Evolutionary conservation across 805 yeast genomes (phyloP).

Genomic region (Wickerhamomyces subpelliculosus): DNA sequence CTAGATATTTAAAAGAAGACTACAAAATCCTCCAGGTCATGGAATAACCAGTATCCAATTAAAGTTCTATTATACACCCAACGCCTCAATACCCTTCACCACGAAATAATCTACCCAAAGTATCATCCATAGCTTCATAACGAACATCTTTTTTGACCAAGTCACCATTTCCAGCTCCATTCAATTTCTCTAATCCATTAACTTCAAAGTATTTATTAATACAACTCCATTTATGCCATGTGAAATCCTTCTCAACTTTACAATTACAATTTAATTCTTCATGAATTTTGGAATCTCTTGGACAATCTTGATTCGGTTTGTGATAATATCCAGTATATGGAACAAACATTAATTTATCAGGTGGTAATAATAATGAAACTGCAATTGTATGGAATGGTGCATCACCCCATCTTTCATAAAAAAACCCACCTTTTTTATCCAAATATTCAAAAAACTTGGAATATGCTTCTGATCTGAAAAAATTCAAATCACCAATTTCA

Average conservation of each 20-base stretch:
- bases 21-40: no score
- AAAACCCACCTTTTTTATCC: constrained; percentile 68
- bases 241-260: constrained; percentile 49
- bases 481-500: constrained; percentile 61
- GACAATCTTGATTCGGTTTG: constrained; percentile 67
- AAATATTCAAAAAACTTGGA: constrained; percentile 48
- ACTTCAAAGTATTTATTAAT: constrained; percentile 42
- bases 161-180: no score
- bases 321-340: constrained; percentile 78
- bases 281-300: constrained; percentile 45
- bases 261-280: constrained; percentile 52
- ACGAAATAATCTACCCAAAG: no score
- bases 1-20: no score
- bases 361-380: constrained; percentile 47
- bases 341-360: constrained; percentile 51
- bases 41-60: no score
- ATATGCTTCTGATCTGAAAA: constrained; percentile 53
- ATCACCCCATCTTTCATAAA: constrained; percentile 84
- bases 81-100: no score
- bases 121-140: neutral
- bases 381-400: constrained; percentile 77
- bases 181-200: neutral
- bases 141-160: neutral
- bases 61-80: no score
- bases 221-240: constrained; percentile 62